Evolutionary conservation across 208 protist genomes (phyloP).

Genomic region (Leishmania turanica): DNA sequence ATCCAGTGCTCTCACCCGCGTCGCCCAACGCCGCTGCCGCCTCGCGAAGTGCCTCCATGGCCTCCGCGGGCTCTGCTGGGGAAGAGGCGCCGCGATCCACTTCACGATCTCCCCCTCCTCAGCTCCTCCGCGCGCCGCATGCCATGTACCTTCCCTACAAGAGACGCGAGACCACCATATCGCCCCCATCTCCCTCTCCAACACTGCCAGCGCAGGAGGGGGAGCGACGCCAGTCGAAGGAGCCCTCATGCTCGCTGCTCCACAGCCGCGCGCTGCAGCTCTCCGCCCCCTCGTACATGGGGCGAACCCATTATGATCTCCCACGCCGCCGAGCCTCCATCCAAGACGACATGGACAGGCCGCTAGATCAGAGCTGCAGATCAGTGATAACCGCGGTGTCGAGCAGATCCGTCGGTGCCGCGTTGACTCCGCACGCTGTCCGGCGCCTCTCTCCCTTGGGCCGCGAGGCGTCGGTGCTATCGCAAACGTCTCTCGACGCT

Average conservation of each 20-base stretch:
- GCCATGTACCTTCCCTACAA: not conserved
- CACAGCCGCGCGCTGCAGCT: not conserved
- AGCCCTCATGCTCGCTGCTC: not conserved
- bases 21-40: not conserved
- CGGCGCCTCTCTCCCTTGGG: slow-evolving; percentile 3
- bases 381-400: not conserved
- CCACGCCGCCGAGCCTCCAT: not conserved
- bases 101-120: not conserved
- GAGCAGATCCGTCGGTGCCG: not conserved
- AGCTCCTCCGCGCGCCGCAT: not conserved
- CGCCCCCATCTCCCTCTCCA: not conserved
- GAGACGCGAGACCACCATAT: not conserved
- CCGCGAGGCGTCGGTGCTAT: not conserved
- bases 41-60: not conserved
- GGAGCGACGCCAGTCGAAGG: not conserved
- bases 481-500: not conserved
- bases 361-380: not conserved
- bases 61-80: not conserved
- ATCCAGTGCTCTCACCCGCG: not conserved
- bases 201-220: not conserved
- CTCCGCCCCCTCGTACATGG: not conserved
- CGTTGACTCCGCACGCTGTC: not conserved
- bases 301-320: not conserved
- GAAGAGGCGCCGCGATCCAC: not conserved
- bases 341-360: not conserved